Percentiles rank a stretch among this genome's conserved stretches.
phyloP scores from a whole-genome alignment of 83 land plant genomes.

The Isoetes engelmannii region DNA sequence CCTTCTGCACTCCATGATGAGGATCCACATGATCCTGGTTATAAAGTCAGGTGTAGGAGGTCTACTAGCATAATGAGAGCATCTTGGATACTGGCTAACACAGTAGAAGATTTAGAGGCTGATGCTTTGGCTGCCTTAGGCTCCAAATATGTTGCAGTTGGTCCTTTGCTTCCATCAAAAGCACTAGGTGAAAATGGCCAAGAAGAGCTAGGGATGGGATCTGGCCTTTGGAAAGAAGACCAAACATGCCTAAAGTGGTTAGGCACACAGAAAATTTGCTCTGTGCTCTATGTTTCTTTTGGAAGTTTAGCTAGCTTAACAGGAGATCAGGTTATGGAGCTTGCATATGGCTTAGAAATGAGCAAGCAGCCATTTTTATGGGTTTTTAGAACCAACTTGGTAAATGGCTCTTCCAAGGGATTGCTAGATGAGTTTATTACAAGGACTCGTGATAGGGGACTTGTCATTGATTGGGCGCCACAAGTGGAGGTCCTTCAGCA shows the following conservation, averaged over 20 bases:
- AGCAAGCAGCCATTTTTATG: slow-evolving; percentile 41
- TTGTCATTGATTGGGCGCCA: slow-evolving; percentile 38
- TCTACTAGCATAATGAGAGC: slow-evolving; percentile 1
- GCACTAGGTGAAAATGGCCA: background rate
- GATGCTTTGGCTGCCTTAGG: slow-evolving; percentile 17
- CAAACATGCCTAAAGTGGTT: slow-evolving; percentile 42
- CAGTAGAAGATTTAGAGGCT: slow-evolving; percentile 28
- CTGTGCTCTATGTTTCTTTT: slow-evolving; percentile 52
- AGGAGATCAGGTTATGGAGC: slow-evolving; percentile 25
- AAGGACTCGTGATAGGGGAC: slow-evolving; percentile 25
- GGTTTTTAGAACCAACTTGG: slow-evolving; percentile 45
- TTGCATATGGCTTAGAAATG: slow-evolving; percentile 46
- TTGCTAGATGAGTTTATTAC: slow-evolving; percentile 27
- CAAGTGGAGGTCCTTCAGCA: slow-evolving; percentile 36
- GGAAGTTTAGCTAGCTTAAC: slow-evolving; percentile 47
- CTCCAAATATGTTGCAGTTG: slow-evolving; percentile 15
- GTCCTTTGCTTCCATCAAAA: slow-evolving; percentile 21
- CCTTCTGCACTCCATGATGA: slow-evolving; percentile 11
- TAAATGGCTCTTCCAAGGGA: slow-evolving; percentile 7
- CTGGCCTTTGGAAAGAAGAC: slow-evolving; percentile 42
- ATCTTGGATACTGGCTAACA: slow-evolving; percentile 25
- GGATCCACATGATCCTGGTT: slow-evolving; percentile 12
- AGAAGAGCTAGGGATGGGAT: background rate
- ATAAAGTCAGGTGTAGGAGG: slow-evolving; percentile 10
- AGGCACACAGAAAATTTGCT: slow-evolving; percentile 15